Conservation (phyloP, 495 filamentous ascomycete species). For the Penicillium ochrochloron region DNA sequence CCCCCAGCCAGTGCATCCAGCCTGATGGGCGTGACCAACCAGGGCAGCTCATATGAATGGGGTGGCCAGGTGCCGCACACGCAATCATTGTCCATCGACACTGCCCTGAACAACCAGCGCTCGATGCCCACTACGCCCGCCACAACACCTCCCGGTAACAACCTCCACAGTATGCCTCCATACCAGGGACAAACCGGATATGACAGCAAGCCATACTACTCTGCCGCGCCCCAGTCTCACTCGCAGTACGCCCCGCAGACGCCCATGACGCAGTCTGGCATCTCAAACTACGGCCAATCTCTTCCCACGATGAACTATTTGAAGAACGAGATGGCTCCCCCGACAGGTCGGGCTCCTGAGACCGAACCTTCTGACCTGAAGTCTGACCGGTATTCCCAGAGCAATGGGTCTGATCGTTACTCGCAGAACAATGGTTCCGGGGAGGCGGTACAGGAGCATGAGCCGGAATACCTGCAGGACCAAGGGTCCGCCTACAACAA, state of each 20-base stretch:
- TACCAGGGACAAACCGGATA: slow-evolving; percentile 76
- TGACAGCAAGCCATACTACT: slow-evolving; percentile 79
- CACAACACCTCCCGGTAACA: slow-evolving; percentile 84
- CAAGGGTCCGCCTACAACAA: slow-evolving; percentile 66
- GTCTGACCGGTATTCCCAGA: slow-evolving; percentile 59
- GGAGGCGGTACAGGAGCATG: slow-evolving; percentile 79
- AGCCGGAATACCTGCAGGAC: slow-evolving; percentile 81
- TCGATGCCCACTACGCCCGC: slow-evolving; percentile 94
- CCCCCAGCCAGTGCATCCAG: slow-evolving; percentile 92
- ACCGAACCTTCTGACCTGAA: slow-evolving; percentile 72
- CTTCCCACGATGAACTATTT: slow-evolving; percentile 67
- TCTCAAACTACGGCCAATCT: slow-evolving; percentile 68
- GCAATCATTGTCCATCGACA: slow-evolving; percentile 86
- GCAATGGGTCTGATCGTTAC: slow-evolving; percentile 55
- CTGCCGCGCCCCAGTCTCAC: slow-evolving; percentile 70
- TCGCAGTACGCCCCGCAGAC: slow-evolving; percentile 69
- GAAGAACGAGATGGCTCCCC: slow-evolving; percentile 92
- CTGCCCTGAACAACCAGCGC: slow-evolving; percentile 74
- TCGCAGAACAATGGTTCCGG: slow-evolving; percentile 59
- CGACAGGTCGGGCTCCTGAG: slow-evolving; percentile 64
- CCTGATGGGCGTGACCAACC: slow-evolving; percentile 78
- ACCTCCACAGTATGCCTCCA: slow-evolving; percentile 75
- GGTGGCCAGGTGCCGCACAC: slow-evolving; percentile 64
- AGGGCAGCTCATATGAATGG: slow-evolving; percentile 79
- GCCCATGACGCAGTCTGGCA: slow-evolving; percentile 65